Conservation (phyloP, 2,329 filamentous ascomycete genomes). For the Cercospora sojina region DNA sequence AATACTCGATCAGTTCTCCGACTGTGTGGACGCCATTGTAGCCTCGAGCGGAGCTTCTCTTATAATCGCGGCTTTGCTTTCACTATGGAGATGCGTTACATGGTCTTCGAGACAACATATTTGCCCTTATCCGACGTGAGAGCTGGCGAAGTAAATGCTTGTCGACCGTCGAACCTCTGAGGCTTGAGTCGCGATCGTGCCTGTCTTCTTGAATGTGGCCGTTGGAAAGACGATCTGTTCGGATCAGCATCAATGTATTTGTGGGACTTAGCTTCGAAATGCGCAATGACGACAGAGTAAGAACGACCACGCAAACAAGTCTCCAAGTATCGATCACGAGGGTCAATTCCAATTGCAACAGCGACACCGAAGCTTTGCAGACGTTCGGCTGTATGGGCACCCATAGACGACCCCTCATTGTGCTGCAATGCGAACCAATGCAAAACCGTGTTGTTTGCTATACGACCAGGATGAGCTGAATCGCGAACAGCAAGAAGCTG, state of each 20-base stretch:
- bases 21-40: not conserved
- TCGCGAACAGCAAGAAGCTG: not conserved
- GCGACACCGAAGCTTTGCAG: not conserved
- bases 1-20: not conserved
- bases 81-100: not conserved
- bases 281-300: not conserved
- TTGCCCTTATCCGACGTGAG: not conserved
- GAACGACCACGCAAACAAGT: not conserved
- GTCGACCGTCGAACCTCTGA: not conserved
- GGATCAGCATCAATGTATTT: not conserved
- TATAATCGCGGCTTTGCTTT: not conserved
- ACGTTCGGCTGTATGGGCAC: not conserved
- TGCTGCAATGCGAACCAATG: not conserved
- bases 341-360: not conserved
- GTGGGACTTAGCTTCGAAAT: not conserved
- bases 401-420: not conserved
- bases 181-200: not conserved
- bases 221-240: not conserved
- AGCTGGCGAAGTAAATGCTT: not conserved
- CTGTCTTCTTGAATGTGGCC: no score
- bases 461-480: not conserved
- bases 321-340: not conserved
- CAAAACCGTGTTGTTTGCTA: not conserved
- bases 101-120: not conserved
- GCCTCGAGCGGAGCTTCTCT: not conserved